phyloP scores from a whole-genome alignment of 2,329 filamentous ascomycete genomes.

The Penicillium sumatraense region DNA sequence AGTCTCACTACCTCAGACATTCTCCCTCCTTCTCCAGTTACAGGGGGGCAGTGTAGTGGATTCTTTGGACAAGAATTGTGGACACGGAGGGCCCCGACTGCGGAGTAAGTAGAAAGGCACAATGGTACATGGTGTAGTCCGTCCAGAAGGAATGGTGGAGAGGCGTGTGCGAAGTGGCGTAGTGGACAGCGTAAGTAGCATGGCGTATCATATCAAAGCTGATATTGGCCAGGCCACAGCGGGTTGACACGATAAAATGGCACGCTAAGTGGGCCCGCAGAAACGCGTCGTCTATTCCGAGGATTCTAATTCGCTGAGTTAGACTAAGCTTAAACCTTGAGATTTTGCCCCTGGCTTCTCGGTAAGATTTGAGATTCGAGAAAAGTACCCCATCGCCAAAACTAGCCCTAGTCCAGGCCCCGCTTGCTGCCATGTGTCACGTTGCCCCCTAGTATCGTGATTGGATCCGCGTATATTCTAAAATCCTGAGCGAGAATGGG shows the following conservation, averaged over 20 bases:
- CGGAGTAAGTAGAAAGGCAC: constrained; percentile 7
- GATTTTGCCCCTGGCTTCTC: constrained; percentile 12
- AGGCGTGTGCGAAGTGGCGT: background rate
- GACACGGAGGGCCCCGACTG: constrained; percentile 10
- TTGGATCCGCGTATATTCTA: too few species aligned
- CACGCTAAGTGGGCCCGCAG: constrained; percentile 4
- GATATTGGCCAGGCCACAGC: too few species aligned
- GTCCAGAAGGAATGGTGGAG: constrained; percentile 8
- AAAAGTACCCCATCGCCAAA: constrained; percentile 13
- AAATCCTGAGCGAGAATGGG: too few species aligned
- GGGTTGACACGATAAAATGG: constrained; percentile 9
- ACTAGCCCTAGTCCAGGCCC: constrained; percentile 5
- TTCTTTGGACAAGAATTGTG: constrained; percentile 11
- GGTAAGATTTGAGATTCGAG: constrained; percentile 20
- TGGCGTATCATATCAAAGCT: too few species aligned
- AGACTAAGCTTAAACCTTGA: constrained; percentile 27
- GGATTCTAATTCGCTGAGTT: constrained; percentile 17
- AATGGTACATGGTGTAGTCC: too few species aligned
- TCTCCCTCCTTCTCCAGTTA: constrained; percentile 9
- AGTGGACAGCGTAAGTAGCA: too few species aligned
- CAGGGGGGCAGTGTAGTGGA: constrained; percentile 21
- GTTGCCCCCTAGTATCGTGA: too few species aligned
- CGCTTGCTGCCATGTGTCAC: background rate
- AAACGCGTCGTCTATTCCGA: constrained; percentile 9
- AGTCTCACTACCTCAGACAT: constrained; percentile 9